Base-by-base conservation (phyloP, 139 green algal species). In the Tetraselmis striata region DNA sequence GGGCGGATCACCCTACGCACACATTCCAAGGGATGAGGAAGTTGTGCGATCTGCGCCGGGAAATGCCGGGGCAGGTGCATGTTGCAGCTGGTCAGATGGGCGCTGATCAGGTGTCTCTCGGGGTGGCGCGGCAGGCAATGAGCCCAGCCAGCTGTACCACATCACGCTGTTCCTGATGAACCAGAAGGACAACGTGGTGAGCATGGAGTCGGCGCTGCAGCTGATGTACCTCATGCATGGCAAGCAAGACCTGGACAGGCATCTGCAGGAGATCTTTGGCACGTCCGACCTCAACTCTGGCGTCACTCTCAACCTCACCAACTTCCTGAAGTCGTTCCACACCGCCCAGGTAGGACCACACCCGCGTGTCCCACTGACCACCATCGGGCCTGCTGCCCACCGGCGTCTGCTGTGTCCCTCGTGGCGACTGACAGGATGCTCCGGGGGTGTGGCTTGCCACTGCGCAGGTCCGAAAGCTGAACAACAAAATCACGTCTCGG, bases 101-200 rank as follows among this genome's bases (percentile, higher is more conserved):
- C n/a, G n/a, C n/a, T n/a, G n/a, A n/a, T n/a, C n/a, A n/a, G n/a
- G n/a, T 79, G 29, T 32, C 29, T n/a, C 76, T 5, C 76, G 11
- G 29, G 76, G 22, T 31, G 29, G 76, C 18, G 29, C 29, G 5
- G 84, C 92, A 88, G 95, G 94, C 23, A 94, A 92, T 31, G 95
- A 98, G 90, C 95, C 95, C 18, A 88, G 93, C 0, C 91, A 93
- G 1, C 90, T 98, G 1, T 98, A 96, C 92, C 97, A 98, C 59
- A 90, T 98, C 1, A 92, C 96, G 58, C 93, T 97, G 83, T 98
- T 98, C 88, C 84, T 97, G 24, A 97, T 98, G 89, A 96, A 97
- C 77, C 93, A 97, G 85, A 95, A 93, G 82, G 89, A 95, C 2
- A 93, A 93, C 11, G 85, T 85, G 32, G 94, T 96, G 77, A 89